Percentiles rank a stretch among this genome's conserved stretches.
These are phyloP conservation scores for Tolypocladium inflatum DNA, from an alignment of 2,329 filamentous ascomycete genomes.

Conservation along the genomic window DNA sequence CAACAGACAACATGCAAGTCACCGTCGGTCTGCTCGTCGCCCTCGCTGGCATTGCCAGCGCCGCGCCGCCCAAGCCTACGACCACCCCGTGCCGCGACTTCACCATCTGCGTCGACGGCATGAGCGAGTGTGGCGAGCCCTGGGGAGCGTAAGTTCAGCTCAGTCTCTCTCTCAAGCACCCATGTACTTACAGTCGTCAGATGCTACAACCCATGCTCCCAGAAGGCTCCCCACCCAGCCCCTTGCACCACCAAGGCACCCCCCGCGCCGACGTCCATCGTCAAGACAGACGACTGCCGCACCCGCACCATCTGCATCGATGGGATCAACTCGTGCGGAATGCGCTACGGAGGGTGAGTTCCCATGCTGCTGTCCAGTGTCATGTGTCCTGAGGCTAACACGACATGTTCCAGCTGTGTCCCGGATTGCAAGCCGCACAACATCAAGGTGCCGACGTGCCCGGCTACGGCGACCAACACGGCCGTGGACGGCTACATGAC, in stretches of 20 bases:
- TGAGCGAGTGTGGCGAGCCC: slow-evolving; percentile 15
- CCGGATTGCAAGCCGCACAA: slow-evolving; percentile 12
- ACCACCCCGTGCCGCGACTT: not conserved
- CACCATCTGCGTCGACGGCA: slow-evolving; percentile 15
- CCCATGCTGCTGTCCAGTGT: not conserved
- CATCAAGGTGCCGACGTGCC: slow-evolving; percentile 8
- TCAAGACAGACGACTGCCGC: slow-evolving; percentile 10
- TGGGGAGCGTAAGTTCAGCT: slow-evolving; percentile 16
- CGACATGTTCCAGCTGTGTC: slow-evolving; percentile 9
- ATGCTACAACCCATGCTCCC: slow-evolving; percentile 19
- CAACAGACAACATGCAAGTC: not conserved
- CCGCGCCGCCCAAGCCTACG: not conserved
- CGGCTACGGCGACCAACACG: slow-evolving; percentile 1
- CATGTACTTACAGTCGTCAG: slow-evolving; percentile 5
- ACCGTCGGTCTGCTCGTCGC: not conserved
- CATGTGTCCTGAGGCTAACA: not conserved
- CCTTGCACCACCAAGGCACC: slow-evolving; percentile 4
- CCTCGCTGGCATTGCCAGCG: not conserved
- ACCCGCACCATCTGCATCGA: slow-evolving; percentile 15
- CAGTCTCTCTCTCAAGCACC: not conserved
- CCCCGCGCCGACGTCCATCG: not conserved
- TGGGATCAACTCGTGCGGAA: slow-evolving; percentile 13
- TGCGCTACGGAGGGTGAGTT: slow-evolving; percentile 13
- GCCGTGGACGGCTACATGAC: not conserved
- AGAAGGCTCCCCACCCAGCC: slow-evolving; percentile 11